Evolutionary conservation across 164 flowering plant genomes (phyloP).

Genomic region (Macadamia tetraphylla): DNA sequence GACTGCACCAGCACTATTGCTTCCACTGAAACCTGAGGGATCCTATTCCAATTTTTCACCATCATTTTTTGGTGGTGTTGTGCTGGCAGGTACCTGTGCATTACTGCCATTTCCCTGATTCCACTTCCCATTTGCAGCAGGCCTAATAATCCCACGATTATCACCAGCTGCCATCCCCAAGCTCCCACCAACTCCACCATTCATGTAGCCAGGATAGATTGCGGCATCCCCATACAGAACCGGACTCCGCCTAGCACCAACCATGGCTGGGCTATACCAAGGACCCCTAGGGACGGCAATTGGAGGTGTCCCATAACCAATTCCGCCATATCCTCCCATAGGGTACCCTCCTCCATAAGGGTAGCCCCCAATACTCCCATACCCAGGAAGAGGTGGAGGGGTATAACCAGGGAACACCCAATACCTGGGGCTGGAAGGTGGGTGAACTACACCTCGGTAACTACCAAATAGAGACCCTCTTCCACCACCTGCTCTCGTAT

Average conservation of each 20-base stretch:
- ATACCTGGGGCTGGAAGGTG: constrained; percentile 26
- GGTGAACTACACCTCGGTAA: constrained; percentile 17
- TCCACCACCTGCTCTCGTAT: constrained; percentile 16
- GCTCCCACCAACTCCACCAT: constrained; percentile 28
- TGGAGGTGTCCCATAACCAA: constrained; percentile 27
- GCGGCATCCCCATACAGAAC: constrained; percentile 25
- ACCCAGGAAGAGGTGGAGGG: constrained; percentile 18
- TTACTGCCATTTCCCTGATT: constrained; percentile 19
- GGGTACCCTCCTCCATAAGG: constrained; percentile 34
- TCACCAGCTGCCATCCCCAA: constrained; percentile 22
- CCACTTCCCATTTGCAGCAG: constrained; percentile 24
- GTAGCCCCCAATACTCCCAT: constrained; percentile 21
- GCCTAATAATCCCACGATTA: constrained; percentile 18
- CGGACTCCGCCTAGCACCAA: constrained; percentile 22
- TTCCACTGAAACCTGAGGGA: constrained; percentile 18
- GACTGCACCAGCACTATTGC: constrained; percentile 21
- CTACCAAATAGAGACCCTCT: constrained; percentile 23
- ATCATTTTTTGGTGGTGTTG: constrained; percentile 11
- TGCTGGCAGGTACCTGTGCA: constrained; percentile 15
- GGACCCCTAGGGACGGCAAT: constrained; percentile 27
- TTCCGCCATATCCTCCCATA: constrained; percentile 28
- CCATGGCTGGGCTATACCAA: constrained; percentile 25
- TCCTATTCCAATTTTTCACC: constrained; percentile 25
- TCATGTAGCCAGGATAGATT: constrained; percentile 32
- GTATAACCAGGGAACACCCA: constrained; percentile 24